Conservation (phyloP, 257 asterid genomes). For the Gynochthodes officinalis region DNA sequence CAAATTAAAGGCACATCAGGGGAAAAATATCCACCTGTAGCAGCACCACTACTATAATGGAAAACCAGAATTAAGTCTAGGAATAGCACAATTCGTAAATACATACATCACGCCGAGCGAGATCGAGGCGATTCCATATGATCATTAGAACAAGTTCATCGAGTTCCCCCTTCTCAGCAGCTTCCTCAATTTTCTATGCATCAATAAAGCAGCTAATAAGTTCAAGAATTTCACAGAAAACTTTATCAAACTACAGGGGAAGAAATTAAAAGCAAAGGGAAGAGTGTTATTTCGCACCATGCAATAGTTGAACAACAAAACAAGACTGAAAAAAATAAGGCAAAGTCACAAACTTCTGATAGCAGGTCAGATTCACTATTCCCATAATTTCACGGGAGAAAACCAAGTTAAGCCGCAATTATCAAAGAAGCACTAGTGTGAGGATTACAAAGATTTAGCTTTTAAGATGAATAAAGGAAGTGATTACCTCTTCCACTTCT, state of each 20-base stretch:
- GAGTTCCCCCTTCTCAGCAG: constrained; percentile 94
- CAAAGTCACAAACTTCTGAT: neutral
- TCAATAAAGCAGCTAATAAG: neutral
- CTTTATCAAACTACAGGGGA: neutral
- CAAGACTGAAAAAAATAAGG: neutral
- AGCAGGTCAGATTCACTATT: neutral
- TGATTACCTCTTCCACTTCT: constrained; percentile 85
- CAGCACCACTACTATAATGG: constrained; percentile 8
- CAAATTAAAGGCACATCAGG: neutral
- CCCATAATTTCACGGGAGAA: neutral
- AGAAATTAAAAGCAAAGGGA: neutral
- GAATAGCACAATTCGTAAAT: constrained; percentile 1
- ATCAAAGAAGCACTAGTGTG: neutral
- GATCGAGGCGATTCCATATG: constrained; percentile 93
- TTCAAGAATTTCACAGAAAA: constrained; percentile 2
- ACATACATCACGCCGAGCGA: constrained; percentile 95
- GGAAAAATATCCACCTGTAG: neutral
- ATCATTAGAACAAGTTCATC: constrained; percentile 77
- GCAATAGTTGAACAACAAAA: neutral
- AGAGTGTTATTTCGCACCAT: too few relatives aligned
- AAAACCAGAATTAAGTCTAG: constrained; percentile 2
- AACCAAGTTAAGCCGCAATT: neutral
- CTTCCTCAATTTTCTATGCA: constrained; percentile 90
- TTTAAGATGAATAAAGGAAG: neutral
- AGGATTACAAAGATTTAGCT: neutral